Conservation (phyloP, 2,329 filamentous ascomycete genomes). For the Aspergillus luchuensis region DNA sequence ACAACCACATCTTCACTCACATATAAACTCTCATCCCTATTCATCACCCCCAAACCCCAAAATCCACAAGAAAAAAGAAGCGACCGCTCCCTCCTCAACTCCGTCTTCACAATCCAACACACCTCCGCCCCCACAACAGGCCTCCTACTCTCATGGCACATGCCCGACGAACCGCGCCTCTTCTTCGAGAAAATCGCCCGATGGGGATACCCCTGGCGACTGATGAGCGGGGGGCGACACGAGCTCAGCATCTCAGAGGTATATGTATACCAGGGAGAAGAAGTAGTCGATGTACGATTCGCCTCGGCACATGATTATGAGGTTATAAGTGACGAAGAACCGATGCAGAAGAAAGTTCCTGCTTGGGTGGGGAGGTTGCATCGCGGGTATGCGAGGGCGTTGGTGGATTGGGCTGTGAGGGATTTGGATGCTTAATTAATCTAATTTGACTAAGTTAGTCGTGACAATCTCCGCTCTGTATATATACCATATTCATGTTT, state of each 20-base stretch:
- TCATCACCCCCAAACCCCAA: slow-evolving; percentile 19
- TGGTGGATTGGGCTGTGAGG: slow-evolving; percentile 27
- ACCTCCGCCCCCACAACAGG: slow-evolving; percentile 17
- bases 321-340: slow-evolving; percentile 21
- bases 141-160: slow-evolving; percentile 24
- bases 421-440: slow-evolving; percentile 13
- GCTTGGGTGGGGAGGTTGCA: slow-evolving; percentile 27
- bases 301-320: slow-evolving; percentile 32
- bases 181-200: slow-evolving; percentile 31
- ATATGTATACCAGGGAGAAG: not conserved
- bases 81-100: slow-evolving; percentile 23
- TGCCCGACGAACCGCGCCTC: slow-evolving; percentile 21
- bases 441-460: too few relatives aligned
- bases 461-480: not conserved
- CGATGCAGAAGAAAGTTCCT: slow-evolving; percentile 28
- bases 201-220: slow-evolving; percentile 35
- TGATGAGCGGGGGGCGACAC: slow-evolving; percentile 29
- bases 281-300: slow-evolving; percentile 32
- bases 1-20: too few relatives aligned
- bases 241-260: slow-evolving; percentile 10
- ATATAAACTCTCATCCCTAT: not conserved
- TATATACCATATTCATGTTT: not conserved
- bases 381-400: slow-evolving; percentile 29
- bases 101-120: slow-evolving; percentile 19
- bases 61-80: not conserved